These are phyloP conservation scores for Chrysanthemum lavandulifolium DNA, from an alignment of 129 eudicot genomes.

Conservation along the genomic window DNA sequence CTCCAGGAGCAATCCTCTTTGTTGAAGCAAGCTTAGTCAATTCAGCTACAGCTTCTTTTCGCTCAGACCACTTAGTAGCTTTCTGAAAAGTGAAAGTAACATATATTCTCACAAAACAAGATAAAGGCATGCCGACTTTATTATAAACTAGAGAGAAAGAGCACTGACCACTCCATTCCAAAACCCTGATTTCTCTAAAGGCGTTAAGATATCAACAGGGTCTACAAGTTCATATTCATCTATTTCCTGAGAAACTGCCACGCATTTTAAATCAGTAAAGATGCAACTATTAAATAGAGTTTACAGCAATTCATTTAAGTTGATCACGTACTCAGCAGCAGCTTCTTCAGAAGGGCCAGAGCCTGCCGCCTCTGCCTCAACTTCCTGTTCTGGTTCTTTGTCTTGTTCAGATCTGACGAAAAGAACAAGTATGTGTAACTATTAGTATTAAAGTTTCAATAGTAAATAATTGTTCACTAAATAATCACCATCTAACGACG, in stretches of 20 bases:
- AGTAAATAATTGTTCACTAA: neutral
- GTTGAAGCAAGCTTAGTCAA: constrained; percentile 97
- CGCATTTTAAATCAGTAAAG: constrained; percentile 25
- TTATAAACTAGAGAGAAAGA: constrained; percentile 15
- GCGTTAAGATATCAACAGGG: constrained; percentile 96
- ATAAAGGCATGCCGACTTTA: constrained; percentile 3
- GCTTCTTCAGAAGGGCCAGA: constrained; percentile 82
- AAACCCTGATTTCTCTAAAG: constrained; percentile 95
- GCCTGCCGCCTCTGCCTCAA: constrained; percentile 62
- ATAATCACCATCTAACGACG: neutral
- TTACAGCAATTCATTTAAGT: constrained; percentile 1
- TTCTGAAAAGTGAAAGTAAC: constrained; percentile 48
- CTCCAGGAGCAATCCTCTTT: constrained; percentile 93
- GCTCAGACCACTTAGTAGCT: constrained; percentile 99
- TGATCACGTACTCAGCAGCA: constrained; percentile 66
- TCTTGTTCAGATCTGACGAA: constrained; percentile 91
- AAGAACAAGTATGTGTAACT: neutral
- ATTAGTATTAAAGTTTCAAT: neutral
- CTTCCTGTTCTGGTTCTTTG: constrained; percentile 95
- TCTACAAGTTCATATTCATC: constrained; percentile 99
- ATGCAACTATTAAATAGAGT: neutral
- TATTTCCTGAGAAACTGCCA: constrained; percentile 89
- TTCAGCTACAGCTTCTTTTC: constrained; percentile 97
- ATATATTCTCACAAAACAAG: neutral
- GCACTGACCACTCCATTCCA: constrained; percentile 96